phyloP scores from a whole-genome alignment of 1,139 yeast species.

The Lodderomyces beijingensis region DNA sequence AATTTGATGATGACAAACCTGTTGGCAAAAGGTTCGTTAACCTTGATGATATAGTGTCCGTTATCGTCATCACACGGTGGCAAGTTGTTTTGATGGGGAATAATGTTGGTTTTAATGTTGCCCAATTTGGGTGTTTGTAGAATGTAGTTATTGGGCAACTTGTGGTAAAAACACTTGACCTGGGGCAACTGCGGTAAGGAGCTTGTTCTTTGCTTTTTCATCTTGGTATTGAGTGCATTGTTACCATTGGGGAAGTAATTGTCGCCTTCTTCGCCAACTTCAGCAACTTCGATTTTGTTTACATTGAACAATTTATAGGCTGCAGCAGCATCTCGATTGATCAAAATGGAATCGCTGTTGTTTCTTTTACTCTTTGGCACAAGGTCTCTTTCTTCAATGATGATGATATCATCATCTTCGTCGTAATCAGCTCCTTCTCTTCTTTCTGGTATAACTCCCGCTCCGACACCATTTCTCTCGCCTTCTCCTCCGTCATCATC shows the following conservation, averaged over 20 bases:
- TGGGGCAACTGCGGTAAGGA: conserved; percentile 71
- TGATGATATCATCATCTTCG: conserved; percentile 27
- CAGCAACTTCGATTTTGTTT: conserved; percentile 15
- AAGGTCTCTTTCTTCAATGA: conserved; percentile 33
- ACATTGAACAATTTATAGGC: conserved; percentile 46
- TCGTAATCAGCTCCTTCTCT: conserved; percentile 7
- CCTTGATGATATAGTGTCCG: conserved; percentile 73
- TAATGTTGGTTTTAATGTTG: conserved; percentile 38
- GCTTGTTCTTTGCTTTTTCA: conserved; percentile 58
- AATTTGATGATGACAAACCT: conserved; percentile 62
- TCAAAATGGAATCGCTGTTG: conserved; percentile 37
- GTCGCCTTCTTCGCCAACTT: conserved; percentile 2
- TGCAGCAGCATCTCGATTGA: conserved; percentile 38
- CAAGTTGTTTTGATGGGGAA: conserved; percentile 35
- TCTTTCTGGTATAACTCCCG: conserved; percentile 5
- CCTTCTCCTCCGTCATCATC: conserved; percentile 2
- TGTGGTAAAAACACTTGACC: conserved; percentile 41
- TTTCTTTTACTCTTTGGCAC: conserved; percentile 26
- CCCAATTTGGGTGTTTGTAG: conserved; percentile 41
- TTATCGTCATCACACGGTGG: conserved; percentile 68
- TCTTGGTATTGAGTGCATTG: conserved; percentile 2
- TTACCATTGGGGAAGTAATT: conserved; percentile 1
- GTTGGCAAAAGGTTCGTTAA: conserved; percentile 60
- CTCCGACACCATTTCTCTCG: conserved; percentile 7
- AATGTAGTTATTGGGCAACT: conserved; percentile 35